Percentiles rank a stretch among this genome's conserved stretches.
Conservation (phyloP, 2,329 filamentous ascomycete species). For the Calonectria hongkongensis region DNA sequence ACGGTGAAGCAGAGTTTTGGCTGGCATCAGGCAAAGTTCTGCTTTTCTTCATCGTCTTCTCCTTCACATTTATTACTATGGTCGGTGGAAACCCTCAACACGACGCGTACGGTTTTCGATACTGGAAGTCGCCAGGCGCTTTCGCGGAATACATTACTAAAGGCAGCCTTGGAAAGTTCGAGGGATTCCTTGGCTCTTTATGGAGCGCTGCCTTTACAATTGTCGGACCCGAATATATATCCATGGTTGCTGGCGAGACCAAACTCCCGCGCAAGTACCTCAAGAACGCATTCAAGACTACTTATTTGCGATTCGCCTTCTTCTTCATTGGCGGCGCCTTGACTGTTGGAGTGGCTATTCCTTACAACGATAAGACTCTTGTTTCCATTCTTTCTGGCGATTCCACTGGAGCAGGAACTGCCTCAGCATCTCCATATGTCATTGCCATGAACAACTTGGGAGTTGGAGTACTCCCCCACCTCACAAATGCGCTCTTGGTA, state of each 20-base stretch:
- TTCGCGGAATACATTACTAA: slow-evolving; percentile 41
- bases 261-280: slow-evolving; percentile 42
- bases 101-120: slow-evolving; percentile 44
- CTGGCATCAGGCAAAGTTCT: slow-evolving; percentile 41
- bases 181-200: slow-evolving; percentile 39
- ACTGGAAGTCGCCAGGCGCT: slow-evolving; percentile 41
- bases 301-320: slow-evolving; percentile 41
- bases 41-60: slow-evolving; percentile 42
- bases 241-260: slow-evolving; percentile 42
- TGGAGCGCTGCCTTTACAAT: slow-evolving; percentile 69
- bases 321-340: slow-evolving; percentile 44
- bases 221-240: slow-evolving; percentile 79
- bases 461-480: slow-evolving; percentile 70
- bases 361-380: slow-evolving; percentile 77
- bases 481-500: slow-evolving; percentile 71
- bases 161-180: slow-evolving; percentile 39
- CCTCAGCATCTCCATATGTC: slow-evolving; percentile 76
- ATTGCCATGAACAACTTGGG: slow-evolving; percentile 75
- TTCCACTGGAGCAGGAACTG: slow-evolving; percentile 60
- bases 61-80: slow-evolving; percentile 44
- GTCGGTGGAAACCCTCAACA: slow-evolving; percentile 39
- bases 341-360: slow-evolving; percentile 77
- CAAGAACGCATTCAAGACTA: slow-evolving; percentile 45
- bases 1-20: slow-evolving; percentile 45
- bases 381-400: slow-evolving; percentile 65